phyloP scores from a whole-genome alignment of 179 eudicot genomes.

The Vitellaria paradoxa region DNA sequence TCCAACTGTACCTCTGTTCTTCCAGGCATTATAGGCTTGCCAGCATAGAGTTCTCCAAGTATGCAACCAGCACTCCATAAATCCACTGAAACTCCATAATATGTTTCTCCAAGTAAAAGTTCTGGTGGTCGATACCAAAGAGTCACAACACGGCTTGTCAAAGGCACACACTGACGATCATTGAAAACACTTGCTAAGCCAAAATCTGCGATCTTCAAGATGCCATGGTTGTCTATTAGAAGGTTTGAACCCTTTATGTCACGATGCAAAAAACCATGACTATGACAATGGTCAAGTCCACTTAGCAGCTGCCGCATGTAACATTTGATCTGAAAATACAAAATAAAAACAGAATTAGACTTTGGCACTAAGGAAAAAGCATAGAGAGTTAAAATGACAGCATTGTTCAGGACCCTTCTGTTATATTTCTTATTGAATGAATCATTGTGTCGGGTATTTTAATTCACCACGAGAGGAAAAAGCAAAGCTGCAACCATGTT shows the following conservation, averaged over 20 bases:
- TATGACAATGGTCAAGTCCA: constrained; percentile 86
- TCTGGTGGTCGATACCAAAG: constrained; percentile 99
- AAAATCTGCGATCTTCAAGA: constrained; percentile 83
- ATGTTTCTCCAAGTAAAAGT: constrained; percentile 73
- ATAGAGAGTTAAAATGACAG: background rate
- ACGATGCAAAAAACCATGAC: constrained; percentile 71
- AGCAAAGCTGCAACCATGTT: background rate
- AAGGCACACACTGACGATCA: constrained; percentile 40
- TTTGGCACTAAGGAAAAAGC: background rate
- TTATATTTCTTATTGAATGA: background rate
- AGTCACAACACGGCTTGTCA: constrained; percentile 89
- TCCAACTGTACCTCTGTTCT: constrained; percentile 69
- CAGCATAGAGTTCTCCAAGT: constrained; percentile 75
- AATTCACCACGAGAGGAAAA: constrained; percentile 6
- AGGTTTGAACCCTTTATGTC: constrained; percentile 96
- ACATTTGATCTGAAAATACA: constrained; percentile 65
- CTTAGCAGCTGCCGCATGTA: constrained; percentile 82
- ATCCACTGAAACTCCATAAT: constrained; percentile 69
- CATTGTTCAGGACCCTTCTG: background rate
- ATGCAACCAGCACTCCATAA: constrained; percentile 89
- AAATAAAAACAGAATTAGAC: constrained; percentile 5
- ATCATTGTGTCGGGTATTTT: background rate
- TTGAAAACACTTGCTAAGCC: constrained; percentile 72
- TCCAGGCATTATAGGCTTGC: constrained; percentile 90
- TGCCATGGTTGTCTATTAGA: constrained; percentile 65